Conservation (phyloP, 768 basidiomycete species). For the Pholiota molesta region DNA sequence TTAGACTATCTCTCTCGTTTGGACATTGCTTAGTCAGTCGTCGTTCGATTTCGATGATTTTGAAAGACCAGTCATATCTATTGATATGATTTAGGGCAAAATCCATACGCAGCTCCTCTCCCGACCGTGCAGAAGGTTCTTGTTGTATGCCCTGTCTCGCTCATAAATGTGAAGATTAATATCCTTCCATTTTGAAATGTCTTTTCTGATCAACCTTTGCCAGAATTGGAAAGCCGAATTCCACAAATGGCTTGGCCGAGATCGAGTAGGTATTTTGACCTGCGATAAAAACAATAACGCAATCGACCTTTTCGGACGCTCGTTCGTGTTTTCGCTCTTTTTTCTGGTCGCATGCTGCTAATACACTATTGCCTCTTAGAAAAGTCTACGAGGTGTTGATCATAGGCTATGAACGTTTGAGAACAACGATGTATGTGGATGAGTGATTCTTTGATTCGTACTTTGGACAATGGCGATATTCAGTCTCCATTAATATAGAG, state of each 20-base stretch:
- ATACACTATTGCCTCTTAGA: conserved; percentile 36
- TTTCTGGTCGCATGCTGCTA: background rate
- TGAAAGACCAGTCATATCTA: background rate
- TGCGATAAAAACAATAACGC: conserved; percentile 50
- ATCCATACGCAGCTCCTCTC: conserved; percentile 63
- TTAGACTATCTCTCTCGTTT: conserved; percentile 89
- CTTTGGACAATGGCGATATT: background rate
- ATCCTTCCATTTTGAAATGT: conserved; percentile 1
- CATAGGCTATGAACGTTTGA: conserved; percentile 92
- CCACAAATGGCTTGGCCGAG: conserved; percentile 82
- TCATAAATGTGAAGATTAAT: conserved; percentile 65
- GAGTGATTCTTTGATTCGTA: background rate
- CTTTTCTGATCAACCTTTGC: conserved; percentile 5
- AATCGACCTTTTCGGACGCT: conserved; percentile 74
- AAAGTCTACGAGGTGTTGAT: conserved; percentile 84
- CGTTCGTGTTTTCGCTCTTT: conserved; percentile 42
- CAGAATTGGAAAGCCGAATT: conserved; percentile 98
- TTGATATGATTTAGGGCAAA: conserved; percentile 63
- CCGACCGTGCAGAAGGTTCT: conserved; percentile 78
- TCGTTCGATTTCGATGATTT: background rate
- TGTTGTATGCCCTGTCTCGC: conserved; percentile 92
- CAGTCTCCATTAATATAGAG: conserved; percentile 13
- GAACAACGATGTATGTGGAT: conserved; percentile 73
- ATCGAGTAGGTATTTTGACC: conserved; percentile 48
- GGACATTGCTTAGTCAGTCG: conserved; percentile 85